Evolutionary conservation across 305 asterid genomes (phyloP).

Genomic region (Monarda citriodora): DNA sequence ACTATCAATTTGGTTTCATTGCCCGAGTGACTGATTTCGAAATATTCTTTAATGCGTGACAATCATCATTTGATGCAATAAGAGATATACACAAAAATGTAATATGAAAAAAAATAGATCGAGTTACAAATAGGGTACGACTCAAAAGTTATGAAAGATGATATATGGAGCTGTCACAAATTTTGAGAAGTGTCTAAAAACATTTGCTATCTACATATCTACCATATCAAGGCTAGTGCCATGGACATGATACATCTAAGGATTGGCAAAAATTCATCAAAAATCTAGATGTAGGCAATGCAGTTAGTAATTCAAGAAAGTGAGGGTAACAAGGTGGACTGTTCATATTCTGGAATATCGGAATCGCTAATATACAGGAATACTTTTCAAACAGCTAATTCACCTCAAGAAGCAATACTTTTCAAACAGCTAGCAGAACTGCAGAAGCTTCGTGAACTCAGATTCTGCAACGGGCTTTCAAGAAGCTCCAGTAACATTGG

Average conservation of each 20-base stretch:
- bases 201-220: background rate
- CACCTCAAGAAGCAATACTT: conserved; percentile 48
- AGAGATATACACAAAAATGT: too few relatives aligned
- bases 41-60: too few relatives aligned
- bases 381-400: conserved; percentile 42
- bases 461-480: conserved; percentile 21
- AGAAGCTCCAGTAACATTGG: conserved; percentile 54
- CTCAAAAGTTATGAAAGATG: too few relatives aligned
- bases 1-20: too few relatives aligned
- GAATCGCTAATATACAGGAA: conserved; percentile 30
- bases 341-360: conserved; percentile 41
- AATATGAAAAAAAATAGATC: too few relatives aligned
- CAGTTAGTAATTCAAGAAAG: background rate
- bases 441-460: conserved; percentile 34
- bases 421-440: conserved; percentile 57
- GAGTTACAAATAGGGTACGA: too few relatives aligned
- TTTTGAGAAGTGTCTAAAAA: too few relatives aligned
- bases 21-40: too few relatives aligned
- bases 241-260: background rate
- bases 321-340: conserved; percentile 18
- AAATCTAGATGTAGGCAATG: background rate
- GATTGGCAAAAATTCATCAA: background rate
- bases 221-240: background rate
- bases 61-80: too few relatives aligned
- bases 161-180: too few relatives aligned